Conservation (phyloP, 2,329 filamentous ascomycete genomes). For the Fusarium sp. region DNA sequence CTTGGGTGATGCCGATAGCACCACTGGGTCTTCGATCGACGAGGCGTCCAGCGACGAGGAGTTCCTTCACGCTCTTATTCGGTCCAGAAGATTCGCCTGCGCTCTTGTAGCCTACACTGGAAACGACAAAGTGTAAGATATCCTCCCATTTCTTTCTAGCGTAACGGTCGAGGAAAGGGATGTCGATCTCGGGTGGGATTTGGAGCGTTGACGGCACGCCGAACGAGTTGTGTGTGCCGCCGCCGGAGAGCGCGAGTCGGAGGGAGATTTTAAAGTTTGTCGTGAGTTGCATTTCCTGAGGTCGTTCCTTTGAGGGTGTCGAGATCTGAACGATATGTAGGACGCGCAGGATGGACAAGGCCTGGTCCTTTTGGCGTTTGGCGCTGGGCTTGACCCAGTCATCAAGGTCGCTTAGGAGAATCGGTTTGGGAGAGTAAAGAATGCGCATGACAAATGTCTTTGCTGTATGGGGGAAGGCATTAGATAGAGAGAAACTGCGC, state of each 20-base stretch:
- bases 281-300: conserved; percentile 80
- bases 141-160: conserved; percentile 94
- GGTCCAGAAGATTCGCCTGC: conserved; percentile 64
- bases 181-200: conserved; percentile 72
- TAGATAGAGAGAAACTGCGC: no score
- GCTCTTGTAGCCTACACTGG: conserved; percentile 70
- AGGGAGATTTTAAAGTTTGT: conserved; percentile 86
- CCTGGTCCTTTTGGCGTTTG: conserved; percentile 80
- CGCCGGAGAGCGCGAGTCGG: conserved; percentile 87
- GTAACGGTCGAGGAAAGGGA: conserved; percentile 83
- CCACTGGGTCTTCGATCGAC: conserved; percentile 75
- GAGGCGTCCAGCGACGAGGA: conserved; percentile 83
- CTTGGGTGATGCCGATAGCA: conserved; percentile 86
- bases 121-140: conserved; percentile 95
- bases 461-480: conserved; percentile 61
- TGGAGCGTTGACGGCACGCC: conserved; percentile 82
- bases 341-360: conserved; percentile 81
- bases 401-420: conserved; percentile 84
- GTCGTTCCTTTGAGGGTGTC: conserved; percentile 68
- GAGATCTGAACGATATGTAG: conserved; percentile 87
- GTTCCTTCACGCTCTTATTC: conserved; percentile 83
- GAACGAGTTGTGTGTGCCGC: conserved; percentile 87
- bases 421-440: conserved; percentile 86
- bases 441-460: conserved; percentile 97
- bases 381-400: conserved; percentile 80